These are phyloP conservation scores for Phytophthora idaei DNA, from an alignment of 352 stramenopile genomes.

Conservation along the genomic window DNA sequence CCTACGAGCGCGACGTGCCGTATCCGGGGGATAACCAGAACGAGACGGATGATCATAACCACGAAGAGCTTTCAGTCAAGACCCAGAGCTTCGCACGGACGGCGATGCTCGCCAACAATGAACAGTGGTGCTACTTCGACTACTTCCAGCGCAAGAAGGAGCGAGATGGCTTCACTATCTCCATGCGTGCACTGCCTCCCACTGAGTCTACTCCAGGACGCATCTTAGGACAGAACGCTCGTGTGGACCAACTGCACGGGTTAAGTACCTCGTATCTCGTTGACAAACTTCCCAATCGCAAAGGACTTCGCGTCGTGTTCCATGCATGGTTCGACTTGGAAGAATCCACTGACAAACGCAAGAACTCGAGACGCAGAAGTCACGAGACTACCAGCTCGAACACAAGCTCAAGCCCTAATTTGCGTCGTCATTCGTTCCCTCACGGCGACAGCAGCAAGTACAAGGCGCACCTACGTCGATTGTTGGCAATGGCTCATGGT, in stretches of 20 bases:
- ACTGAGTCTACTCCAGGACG: slow-evolving; percentile 12
- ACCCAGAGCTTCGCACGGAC: slow-evolving; percentile 35
- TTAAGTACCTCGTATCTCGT: slow-evolving; percentile 35
- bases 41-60: background rate
- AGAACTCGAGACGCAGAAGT: slow-evolving; percentile 9
- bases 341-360: background rate
- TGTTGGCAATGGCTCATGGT: slow-evolving; percentile 25
- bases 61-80: slow-evolving; percentile 34
- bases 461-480: slow-evolving; percentile 20
- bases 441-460: slow-evolving; percentile 9
- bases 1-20: slow-evolving; percentile 24
- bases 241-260: slow-evolving; percentile 30
- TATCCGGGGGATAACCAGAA: background rate
- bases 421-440: slow-evolving; percentile 5
- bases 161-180: slow-evolving; percentile 32
- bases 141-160: slow-evolving; percentile 28
- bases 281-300: slow-evolving; percentile 14
- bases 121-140: slow-evolving; percentile 47
- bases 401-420: background rate
- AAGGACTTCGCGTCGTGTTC: slow-evolving; percentile 32
- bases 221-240: slow-evolving; percentile 13
- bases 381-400: background rate
- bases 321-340: slow-evolving; percentile 24
- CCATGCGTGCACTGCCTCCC: slow-evolving; percentile 22
- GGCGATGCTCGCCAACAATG: slow-evolving; percentile 23